phyloP scores from a whole-genome alignment of 2,329 filamentous ascomycete genomes.

The Hyphodiscus sp. region DNA sequence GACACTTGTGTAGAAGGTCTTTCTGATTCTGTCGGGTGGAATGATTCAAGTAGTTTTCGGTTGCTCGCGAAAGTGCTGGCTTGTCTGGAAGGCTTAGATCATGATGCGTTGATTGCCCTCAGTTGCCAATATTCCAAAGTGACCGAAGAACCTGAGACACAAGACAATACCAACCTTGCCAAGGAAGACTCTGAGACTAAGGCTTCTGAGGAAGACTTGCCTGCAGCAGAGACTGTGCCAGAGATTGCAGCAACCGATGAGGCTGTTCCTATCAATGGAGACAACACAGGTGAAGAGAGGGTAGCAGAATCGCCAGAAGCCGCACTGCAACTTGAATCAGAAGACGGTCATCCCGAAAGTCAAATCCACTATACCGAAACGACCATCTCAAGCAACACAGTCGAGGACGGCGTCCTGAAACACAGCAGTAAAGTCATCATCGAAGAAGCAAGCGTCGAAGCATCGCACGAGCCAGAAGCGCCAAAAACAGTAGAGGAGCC shows the following conservation, averaged over 20 bases:
- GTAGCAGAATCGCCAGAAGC: neutral
- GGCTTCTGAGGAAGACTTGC: neutral
- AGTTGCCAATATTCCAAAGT: slow-evolving; percentile 23
- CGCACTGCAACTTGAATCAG: neutral
- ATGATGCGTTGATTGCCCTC: slow-evolving; percentile 19
- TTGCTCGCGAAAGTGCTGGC: slow-evolving; percentile 15
- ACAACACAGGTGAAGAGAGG: neutral
- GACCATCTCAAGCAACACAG: neutral
- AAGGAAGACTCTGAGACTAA: neutral
- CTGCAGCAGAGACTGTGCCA: too few species aligned
- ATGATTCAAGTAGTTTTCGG: slow-evolving; percentile 14
- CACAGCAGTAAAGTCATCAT: neutral
- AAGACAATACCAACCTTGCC: neutral
- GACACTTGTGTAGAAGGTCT: slow-evolving; percentile 10
- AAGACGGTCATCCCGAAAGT: neutral
- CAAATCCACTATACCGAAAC: neutral
- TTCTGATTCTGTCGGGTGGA: slow-evolving; percentile 14
- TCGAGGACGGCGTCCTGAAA: neutral
- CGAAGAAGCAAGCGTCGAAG: neutral
- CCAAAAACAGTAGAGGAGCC: neutral
- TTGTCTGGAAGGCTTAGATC: slow-evolving; percentile 13
- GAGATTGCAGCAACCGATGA: too few species aligned
- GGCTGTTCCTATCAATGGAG: neutral
- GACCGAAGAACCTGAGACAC: neutral
- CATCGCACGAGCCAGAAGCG: neutral